Evolutionary conservation across 345 rosid species (phyloP).

Genomic region (Raphanus raphanistrum): DNA sequence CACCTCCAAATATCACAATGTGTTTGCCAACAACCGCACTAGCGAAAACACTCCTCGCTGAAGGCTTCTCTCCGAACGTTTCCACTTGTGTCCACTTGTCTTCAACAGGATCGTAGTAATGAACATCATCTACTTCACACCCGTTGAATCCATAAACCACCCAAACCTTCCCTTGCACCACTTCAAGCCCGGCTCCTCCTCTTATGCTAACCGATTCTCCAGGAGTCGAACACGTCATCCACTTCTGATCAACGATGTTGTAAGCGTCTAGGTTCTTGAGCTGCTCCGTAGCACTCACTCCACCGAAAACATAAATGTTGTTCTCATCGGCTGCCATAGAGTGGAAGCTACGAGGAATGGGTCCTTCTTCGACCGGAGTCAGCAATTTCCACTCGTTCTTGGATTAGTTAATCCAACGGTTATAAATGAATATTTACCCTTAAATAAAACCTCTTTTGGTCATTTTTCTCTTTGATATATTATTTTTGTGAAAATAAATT

Average conservation of each 20-base stretch:
- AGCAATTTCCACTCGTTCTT: conserved; percentile 7
- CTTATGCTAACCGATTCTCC: background rate
- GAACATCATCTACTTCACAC: background rate
- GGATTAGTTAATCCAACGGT: too few species aligned
- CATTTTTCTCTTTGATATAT: too few species aligned
- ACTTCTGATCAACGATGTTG: background rate
- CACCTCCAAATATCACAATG: conserved; percentile 3
- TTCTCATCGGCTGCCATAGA: background rate
- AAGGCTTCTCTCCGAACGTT: background rate
- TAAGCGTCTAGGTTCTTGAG: background rate
- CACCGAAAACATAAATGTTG: background rate
- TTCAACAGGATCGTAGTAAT: background rate
- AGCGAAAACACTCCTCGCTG: background rate
- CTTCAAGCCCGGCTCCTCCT: background rate
- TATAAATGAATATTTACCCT: too few species aligned
- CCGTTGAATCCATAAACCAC: background rate
- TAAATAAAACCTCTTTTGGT: too few species aligned
- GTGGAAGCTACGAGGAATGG: conserved; percentile 2
- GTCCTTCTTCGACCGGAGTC: background rate
- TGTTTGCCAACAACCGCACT: background rate
- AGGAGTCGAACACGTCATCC: background rate
- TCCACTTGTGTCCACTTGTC: conserved; percentile 1
- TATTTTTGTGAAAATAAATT: too few species aligned
- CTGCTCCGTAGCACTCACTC: background rate
- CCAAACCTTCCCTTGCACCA: conserved; percentile 1